Base-by-base conservation (phyloP, 2,329 filamentous ascomycete genomes). In the Rutstroemia sp. region DNA sequence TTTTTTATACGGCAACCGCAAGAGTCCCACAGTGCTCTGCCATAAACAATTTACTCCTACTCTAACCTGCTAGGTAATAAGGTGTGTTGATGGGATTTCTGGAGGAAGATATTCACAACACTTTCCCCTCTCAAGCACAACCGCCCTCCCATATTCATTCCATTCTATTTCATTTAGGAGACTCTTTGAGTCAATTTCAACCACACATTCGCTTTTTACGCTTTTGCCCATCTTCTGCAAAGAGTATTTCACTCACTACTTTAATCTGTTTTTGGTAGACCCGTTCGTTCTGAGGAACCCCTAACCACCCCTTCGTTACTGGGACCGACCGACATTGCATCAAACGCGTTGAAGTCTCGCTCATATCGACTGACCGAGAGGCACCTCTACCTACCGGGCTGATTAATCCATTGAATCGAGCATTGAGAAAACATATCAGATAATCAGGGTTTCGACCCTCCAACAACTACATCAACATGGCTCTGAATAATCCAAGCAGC, bases 401-500 rank as follows among this genome's bases (percentile, higher is more conserved):
- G 30, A 34, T 34, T 34, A 34, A 17, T 19, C 39, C 19, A 8
- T 17, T 19, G 19, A 3, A 42, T 42, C 12, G 19, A 46, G 17
- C 19, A 46, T 46, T 21, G 42, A 46, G 42, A 23, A 23, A 38
- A 44, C 17, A 50, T n/a, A 40, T 36, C 39, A 7, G 30, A 14
- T 12, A 39, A 36, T 55, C 1, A 53, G 64, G 61, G 64, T 64
- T 65, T 62, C 62, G 63, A 63, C 64, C 62, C 65, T 55, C 23
- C 38, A 45, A 46, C 53, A 52, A 63, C 23, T 23, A 23, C 71
- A 34, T 12, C 71, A 76, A 65, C 70, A 87, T 87, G 83, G 77
- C 83, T 69, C 76, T 80, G 72, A 82, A 63, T 47, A 60, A 56
- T 42, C 61, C 61, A 60, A 56, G 62, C 62, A 80, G 79, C 71